Evolutionary conservation across 257 asterid genomes (phyloP).

Genomic region (Osmanthus fragrans): DNA sequence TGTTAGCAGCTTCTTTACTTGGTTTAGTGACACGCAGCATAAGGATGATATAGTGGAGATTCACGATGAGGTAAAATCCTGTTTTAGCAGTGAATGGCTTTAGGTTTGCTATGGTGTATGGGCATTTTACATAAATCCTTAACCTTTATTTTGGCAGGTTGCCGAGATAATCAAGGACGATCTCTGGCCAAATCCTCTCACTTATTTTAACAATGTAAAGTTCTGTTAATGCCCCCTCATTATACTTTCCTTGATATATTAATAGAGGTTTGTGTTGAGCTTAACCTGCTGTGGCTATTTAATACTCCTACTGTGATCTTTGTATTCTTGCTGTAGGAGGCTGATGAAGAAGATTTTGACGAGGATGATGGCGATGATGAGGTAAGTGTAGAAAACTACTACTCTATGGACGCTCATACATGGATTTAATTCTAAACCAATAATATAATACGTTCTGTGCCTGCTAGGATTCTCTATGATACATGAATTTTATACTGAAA

Average conservation of each 20-base stretch:
- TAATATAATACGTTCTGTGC: no score
- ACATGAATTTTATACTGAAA: not conserved
- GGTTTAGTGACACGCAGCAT: conserved; percentile 41
- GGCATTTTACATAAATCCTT: not conserved
- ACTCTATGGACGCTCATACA: not conserved
- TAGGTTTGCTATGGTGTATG: not conserved
- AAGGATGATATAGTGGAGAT: conserved; percentile 27
- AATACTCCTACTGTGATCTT: not conserved
- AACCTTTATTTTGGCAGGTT: conserved; percentile 45
- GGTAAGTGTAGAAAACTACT: conserved; percentile 30
- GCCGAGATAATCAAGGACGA: conserved; percentile 79
- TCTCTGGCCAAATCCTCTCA: conserved; percentile 70
- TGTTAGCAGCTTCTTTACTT: conserved; percentile 46
- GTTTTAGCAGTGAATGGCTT: not conserved
- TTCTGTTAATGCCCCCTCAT: conserved; percentile 19
- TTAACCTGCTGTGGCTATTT: not conserved
- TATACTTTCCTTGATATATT: not conserved
- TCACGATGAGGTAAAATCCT: conserved; percentile 39
- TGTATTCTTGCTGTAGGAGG: conserved; percentile 38
- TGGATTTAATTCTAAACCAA: not conserved
- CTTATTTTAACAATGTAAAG: conserved; percentile 56
- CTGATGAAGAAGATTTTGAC: conserved; percentile 62
- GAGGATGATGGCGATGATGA: conserved; percentile 50
- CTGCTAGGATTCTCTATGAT: no score
- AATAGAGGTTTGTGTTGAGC: conserved; percentile 11